A percentile compares a stretch with the other conserved stretches of the same genome.
Conservation (phyloP, 176 grass and related monocot species). For the Hyparrhenia diplandra region DNA sequence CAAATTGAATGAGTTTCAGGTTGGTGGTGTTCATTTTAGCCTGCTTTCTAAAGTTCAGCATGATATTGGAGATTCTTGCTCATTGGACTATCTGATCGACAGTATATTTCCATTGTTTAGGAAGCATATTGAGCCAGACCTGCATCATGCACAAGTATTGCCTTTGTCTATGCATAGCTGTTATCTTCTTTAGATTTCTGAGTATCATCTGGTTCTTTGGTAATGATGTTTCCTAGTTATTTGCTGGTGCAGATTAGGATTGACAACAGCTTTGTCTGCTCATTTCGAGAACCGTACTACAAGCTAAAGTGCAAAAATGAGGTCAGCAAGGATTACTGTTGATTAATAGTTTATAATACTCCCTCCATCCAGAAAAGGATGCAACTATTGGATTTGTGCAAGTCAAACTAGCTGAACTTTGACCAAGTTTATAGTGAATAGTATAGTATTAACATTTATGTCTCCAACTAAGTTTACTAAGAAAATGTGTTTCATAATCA, state of each 20-base stretch:
- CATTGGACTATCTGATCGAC: slow-evolving; percentile 97
- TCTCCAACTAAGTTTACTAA: not conserved
- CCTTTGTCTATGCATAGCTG: slow-evolving; percentile 19
- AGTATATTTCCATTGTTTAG: slow-evolving; percentile 98
- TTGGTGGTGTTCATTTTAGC: slow-evolving; percentile 97
- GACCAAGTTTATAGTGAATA: not conserved
- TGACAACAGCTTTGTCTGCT: slow-evolving; percentile 96
- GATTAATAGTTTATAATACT: not conserved
- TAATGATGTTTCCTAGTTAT: slow-evolving; percentile 33
- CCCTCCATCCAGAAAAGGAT: not conserved
- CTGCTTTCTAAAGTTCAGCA: slow-evolving; percentile 96
- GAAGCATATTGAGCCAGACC: slow-evolving; percentile 95
- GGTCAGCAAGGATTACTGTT: slow-evolving; percentile 54
- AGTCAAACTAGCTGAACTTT: not conserved
- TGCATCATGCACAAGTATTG: slow-evolving; percentile 92
- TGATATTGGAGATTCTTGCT: slow-evolving; percentile 98
- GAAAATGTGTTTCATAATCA: not conserved
- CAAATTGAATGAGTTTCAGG: slow-evolving; percentile 43
- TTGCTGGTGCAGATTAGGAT: slow-evolving; percentile 81
- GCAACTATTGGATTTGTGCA: not conserved
- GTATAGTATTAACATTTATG: not conserved
- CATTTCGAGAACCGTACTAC: slow-evolving; percentile 96
- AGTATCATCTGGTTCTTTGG: slow-evolving; percentile 26
- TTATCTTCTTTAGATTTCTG: slow-evolving; percentile 15
- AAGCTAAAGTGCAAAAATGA: slow-evolving; percentile 99